phyloP scores from a whole-genome alignment of 73 alveolate genomes.

The Halteria grandinella region DNA sequence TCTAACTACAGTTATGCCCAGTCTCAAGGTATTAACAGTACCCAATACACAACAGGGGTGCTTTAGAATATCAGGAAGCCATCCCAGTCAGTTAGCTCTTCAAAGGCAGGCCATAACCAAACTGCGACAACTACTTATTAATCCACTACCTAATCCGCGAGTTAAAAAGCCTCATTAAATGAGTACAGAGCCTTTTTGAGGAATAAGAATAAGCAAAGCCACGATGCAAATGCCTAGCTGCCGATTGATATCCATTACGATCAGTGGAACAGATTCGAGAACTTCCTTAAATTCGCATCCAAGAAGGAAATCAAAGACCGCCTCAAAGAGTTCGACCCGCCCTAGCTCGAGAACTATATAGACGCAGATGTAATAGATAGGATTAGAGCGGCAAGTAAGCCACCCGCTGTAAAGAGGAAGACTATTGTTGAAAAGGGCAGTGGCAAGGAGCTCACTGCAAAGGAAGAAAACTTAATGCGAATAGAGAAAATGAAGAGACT shows the following conservation, averaged over 20 bases:
- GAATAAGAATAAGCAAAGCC: conserved; percentile 1
- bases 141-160: conserved; percentile 40
- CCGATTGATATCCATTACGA: conserved; percentile 55
- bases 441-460: conserved; percentile 4
- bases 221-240: too few relatives aligned
- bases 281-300: conserved; percentile 61
- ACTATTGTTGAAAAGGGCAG: conserved; percentile 13
- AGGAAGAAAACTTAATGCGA: conserved; percentile 51
- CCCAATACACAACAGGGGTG: conserved; percentile 19
- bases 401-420: not conserved
- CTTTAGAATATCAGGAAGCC: not conserved
- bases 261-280: conserved; percentile 68
- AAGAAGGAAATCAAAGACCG: conserved; percentile 59
- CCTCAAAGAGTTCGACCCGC: conserved; percentile 67
- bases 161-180: conserved; percentile 7
- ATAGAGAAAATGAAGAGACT: conserved; percentile 57
- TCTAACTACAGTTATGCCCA: conserved; percentile 40
- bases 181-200: conserved; percentile 30
- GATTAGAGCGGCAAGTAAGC: conserved; percentile 56
- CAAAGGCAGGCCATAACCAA: not conserved
- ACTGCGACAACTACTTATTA: conserved; percentile 8
- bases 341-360: conserved; percentile 52
- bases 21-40: conserved; percentile 9
- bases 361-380: conserved; percentile 59
- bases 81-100: not conserved